Evolutionary conservation across 2,329 filamentous ascomycete species (phyloP), one percentile per base, ranked within the genome.

Genomic region (Ophiostoma sp.): DNA sequence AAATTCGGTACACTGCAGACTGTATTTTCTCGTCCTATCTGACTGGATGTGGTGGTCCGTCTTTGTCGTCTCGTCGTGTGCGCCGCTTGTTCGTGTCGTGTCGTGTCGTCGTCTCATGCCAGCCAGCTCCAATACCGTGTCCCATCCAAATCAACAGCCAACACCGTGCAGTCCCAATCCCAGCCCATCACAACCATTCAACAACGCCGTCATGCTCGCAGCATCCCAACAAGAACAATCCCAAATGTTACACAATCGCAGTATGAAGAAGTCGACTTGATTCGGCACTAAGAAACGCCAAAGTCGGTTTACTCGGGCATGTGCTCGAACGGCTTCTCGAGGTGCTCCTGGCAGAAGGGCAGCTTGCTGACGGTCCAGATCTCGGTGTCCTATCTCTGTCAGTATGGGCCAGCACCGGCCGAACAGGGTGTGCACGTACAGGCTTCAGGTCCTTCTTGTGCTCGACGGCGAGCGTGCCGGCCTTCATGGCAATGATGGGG

Each of bases 281-380:
- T 38, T 12, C 4, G 8, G 14, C 16, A 47, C 5, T 16, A 16
- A 47, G 49, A 52, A 9, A 52, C 5, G 27, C 12, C 7, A 36
- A 36, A 8, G 27, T 27, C 27, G 36, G n/a, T 65, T 63, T 83
- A 86, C 76, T 85, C 75, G 12, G 86, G 87, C 87, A 89, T 89
- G 76, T 87, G 79, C 74, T 83, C 76, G 76, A 89, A 89, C 3
- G 86, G 81, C 76, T 89, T 84, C 65, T 80, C 85, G 71, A 89
- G 80, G 72, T 84, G 78, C 81, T 90, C 87, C 80, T 85, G 81
- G 80, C 87, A 88, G 80, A 89, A 90, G 16, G 87, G 87, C 72
- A 90, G 82, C 83, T 90, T 90, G 79, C 84, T 77, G 71, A 81
- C 83, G 65, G 86, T 88, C 87, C 87, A 90, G 79, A 90, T 89